Base-by-base conservation (phyloP, 768 basidiomycete genomes). In the Suillus alpinus region DNA sequence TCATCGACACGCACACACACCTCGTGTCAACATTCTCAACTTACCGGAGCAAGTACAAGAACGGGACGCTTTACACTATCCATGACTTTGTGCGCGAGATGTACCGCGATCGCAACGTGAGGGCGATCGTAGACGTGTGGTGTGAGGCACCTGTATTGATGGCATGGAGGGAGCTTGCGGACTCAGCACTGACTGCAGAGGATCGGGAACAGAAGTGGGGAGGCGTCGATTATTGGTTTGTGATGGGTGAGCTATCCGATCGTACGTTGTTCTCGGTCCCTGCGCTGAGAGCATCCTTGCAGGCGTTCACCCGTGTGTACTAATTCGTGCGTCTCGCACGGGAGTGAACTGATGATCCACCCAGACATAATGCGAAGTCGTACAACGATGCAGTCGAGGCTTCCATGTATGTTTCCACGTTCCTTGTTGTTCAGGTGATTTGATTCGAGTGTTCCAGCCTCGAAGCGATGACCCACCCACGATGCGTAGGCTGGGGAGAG, bases 401-500 rank as follows among this genome's bases (percentile, higher is more conserved):
- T 26, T 81, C 86, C 4, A 85, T 93, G 88, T 87, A 65, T 46
- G 86, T 75, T 37, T 39, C 1, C 39, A 39, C n/a, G 36, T 14
- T 20, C 2, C 5, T 46, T 39, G 26, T 18, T 50, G 58, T 7
- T 23, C 51, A 7, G 12, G 7, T 44, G 16, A 36, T 62, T 49
- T 41, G 18, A 34, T 23, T 44, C 6, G 18, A 29, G 7, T n/a
- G 18, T 16, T 46, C 1, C 66, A 92, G 89, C 32, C 61, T 91
- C 55, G 85, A 86, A 68, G 91, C 91, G 2, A 90, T 92, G 84
- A 49, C 77, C 0, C 92, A 94, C 66, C 89, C 91, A 1, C 84
- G 88, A 12, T 93, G 91, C 67, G 91, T 94, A 7, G 91, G 91
- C 3, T 90, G 89, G 87, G 93, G 93, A 0, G 93, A 95, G 68